Percentiles rank a stretch among this genome's conserved stretches.
Conservation (phyloP, 176 grass and related monocot genomes). For the Carex myosuroides region DNA sequence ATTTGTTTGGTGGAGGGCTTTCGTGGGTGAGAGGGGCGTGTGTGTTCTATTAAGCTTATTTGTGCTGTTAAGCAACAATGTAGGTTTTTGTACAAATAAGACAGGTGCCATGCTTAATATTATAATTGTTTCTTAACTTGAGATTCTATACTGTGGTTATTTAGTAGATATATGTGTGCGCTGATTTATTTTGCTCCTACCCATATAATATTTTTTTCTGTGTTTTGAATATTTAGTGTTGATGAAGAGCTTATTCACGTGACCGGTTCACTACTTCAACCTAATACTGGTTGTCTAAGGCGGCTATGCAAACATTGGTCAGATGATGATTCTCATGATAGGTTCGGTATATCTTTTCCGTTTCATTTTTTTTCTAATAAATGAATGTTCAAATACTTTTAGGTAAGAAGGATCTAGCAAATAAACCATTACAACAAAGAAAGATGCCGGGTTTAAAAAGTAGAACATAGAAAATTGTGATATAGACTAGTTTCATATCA, state of each 20-base stretch:
- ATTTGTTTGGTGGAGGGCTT: background rate
- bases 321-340: slow-evolving; percentile 41
- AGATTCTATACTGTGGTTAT: background rate
- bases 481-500: background rate
- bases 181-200: slow-evolving; percentile 5
- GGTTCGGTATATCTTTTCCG: slow-evolving; percentile 13
- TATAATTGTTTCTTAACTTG: background rate
- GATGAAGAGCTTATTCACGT: slow-evolving; percentile 90
- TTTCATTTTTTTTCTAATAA: background rate
- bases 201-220: slow-evolving; percentile 14
- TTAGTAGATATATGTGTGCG: background rate
- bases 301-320: slow-evolving; percentile 50
- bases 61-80: background rate
- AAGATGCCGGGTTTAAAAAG: background rate
- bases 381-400: background rate
- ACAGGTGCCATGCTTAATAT: background rate
- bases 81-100: background rate
- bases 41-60: background rate
- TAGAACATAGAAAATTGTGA: background rate
- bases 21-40: background rate
- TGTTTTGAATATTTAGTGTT: slow-evolving; percentile 48
- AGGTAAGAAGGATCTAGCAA: background rate
- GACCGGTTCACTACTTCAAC: slow-evolving; percentile 61
- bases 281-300: slow-evolving; percentile 64
- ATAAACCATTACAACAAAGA: background rate